phyloP scores from a whole-genome alignment of 257 asterid species.

The Penstemon eatonii region DNA sequence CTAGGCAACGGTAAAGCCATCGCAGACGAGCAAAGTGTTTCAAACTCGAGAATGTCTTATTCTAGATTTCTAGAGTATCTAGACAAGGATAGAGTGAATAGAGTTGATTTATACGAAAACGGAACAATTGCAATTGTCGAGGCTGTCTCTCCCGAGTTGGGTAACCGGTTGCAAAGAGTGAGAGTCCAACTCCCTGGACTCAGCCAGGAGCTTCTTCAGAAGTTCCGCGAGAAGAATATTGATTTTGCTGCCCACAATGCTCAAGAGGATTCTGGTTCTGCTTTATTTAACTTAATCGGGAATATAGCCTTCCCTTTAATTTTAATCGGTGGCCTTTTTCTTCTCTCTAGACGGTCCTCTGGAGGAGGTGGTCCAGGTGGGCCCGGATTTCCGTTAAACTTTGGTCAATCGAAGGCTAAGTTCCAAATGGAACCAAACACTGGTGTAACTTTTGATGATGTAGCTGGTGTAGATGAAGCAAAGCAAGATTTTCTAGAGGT shows the following conservation, averaged over 20 bases:
- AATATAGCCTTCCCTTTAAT: constrained; percentile 86
- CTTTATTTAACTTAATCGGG: constrained; percentile 77
- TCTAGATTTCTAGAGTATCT: constrained; percentile 94
- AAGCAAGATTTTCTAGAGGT: constrained; percentile 99
- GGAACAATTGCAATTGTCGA: constrained; percentile 96
- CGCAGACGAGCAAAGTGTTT: constrained; percentile 91
- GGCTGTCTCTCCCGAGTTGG: constrained; percentile 87
- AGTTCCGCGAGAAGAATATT: constrained; percentile 84
- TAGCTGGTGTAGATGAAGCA: constrained; percentile 98
- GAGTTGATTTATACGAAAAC: constrained; percentile 85
- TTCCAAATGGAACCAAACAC: constrained; percentile 99
- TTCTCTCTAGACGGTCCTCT: constrained; percentile 81
- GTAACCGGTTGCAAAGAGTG: constrained; percentile 87
- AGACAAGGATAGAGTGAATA: constrained; percentile 81
- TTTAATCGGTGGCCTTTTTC: constrained; percentile 93
- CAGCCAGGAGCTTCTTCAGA: constrained; percentile 96
- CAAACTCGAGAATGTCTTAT: constrained; percentile 95
- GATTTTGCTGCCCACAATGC: constrained; percentile 97
- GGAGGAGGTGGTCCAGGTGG: constrained; percentile 99
- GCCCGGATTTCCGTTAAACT: constrained; percentile 75
- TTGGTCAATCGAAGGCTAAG: constrained; percentile 94
- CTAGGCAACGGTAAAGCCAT: constrained; percentile 63
- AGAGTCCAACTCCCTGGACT: constrained; percentile 97
- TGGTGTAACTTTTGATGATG: constrained; percentile 92
- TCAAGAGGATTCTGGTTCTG: constrained; percentile 90